Conservation (phyloP, 768 basidiomycete species). For the Auricularia sp. region DNA sequence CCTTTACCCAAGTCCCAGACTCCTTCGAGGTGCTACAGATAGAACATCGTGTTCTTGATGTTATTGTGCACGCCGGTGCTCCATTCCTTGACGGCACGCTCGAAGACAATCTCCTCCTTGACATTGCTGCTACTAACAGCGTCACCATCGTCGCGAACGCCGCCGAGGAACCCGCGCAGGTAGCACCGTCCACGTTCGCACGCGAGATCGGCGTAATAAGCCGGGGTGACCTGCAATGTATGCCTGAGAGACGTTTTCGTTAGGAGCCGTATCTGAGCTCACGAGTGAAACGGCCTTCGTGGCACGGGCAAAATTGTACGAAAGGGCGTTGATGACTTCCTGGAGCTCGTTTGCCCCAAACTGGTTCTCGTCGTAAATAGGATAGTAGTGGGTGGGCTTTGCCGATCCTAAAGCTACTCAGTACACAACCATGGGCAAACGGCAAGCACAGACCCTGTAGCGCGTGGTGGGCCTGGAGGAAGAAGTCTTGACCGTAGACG, state of each 20-base stretch:
- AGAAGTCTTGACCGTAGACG: constrained; percentile 40
- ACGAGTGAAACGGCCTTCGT: constrained; percentile 54
- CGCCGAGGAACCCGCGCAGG: constrained; percentile 59
- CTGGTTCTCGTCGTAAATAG: constrained; percentile 67
- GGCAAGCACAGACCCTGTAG: constrained; percentile 4
- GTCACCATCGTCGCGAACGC: constrained; percentile 32
- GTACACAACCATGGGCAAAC: neutral
- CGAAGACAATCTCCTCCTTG: constrained; percentile 22
- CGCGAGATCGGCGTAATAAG: constrained; percentile 48
- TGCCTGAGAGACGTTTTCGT: too few species aligned
- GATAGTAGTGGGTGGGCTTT: constrained; percentile 64
- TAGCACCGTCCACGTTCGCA: constrained; percentile 74
- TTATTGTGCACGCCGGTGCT: constrained; percentile 12
- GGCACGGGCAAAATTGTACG: constrained; percentile 72
- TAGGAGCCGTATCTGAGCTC: too few species aligned
- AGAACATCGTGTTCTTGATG: constrained; percentile 4
- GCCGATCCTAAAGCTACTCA: constrained; percentile 25
- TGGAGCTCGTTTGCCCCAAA: constrained; percentile 67
- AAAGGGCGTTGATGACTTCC: constrained; percentile 55
- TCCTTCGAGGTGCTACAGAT: neutral
- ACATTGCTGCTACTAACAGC: constrained; percentile 23
- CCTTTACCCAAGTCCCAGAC: neutral
- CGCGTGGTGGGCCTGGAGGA: constrained; percentile 35
- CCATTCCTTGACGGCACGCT: constrained; percentile 51
- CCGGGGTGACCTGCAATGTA: constrained; percentile 15